Conservation (phyloP, 2,329 filamentous ascomycete species). For the Bipolaris victoriae region DNA sequence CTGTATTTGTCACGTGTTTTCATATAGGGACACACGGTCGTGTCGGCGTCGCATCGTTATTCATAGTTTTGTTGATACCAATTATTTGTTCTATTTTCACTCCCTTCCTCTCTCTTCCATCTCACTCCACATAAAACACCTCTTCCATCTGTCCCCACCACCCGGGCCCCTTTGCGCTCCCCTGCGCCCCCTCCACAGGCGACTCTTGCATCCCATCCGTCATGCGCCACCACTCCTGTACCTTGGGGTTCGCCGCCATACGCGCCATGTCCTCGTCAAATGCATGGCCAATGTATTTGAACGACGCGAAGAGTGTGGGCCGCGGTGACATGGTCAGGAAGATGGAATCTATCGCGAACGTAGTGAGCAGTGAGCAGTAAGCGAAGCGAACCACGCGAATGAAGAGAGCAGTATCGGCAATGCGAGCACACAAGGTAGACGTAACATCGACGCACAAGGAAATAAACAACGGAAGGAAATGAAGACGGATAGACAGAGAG, state of each 20-base stretch:
- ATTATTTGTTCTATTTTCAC: background rate
- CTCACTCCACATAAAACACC: conserved; percentile 64
- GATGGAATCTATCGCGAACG: conserved; percentile 62
- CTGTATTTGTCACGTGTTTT: background rate
- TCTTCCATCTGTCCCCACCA: conserved; percentile 76
- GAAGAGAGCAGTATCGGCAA: too few relatives aligned
- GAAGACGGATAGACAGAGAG: background rate
- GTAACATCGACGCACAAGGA: too few relatives aligned
- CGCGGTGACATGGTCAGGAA: conserved; percentile 68
- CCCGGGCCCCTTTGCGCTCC: conserved; percentile 42
- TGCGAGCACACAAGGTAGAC: too few relatives aligned
- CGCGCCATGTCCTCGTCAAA: conserved; percentile 76
- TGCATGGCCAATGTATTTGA: conserved; percentile 79
- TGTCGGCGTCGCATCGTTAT: background rate
- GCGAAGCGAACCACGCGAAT: too few relatives aligned
- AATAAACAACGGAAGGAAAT: background rate
- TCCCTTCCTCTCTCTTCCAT: background rate
- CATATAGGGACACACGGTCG: background rate
- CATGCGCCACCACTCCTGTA: conserved; percentile 81
- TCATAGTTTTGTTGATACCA: conserved; percentile 4
- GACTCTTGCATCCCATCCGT: conserved; percentile 75
- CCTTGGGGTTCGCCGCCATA: conserved; percentile 74
- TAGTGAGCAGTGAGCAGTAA: background rate
- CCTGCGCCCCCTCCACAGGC: conserved; percentile 58
- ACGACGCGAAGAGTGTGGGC: conserved; percentile 71